Base-by-base conservation (phyloP, 768 basidiomycete genomes). In the Dendrothele bispora region DNA sequence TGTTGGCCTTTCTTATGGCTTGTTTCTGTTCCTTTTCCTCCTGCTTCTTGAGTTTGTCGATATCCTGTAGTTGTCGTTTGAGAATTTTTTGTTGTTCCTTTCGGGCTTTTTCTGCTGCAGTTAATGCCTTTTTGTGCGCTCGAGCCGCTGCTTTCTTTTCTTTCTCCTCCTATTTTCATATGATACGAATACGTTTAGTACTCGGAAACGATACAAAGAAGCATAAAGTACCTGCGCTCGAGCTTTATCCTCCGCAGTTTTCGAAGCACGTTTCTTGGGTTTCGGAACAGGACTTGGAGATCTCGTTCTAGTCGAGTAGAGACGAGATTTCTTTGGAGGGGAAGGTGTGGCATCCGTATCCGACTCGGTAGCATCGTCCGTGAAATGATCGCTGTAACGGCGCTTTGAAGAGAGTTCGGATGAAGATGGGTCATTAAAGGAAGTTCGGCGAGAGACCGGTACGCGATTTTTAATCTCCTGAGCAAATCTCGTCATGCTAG, bases 251-350 rank as follows among this genome's bases (percentile, higher is more conserved):
- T 43, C 42, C 12, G 15, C 29, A 32, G 29, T 24, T 17, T 32
- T 43, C 21, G 29, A 6, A 24, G 7, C 25, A 7, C 29, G 26
- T 43, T n/a, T 32, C 24, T 17, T 43, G 14, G 26, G 24, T 27
- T 12, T 28, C 25, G 18, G 21, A 11, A 21, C 40, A 24, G 4
- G 14, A 20, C 7, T 12, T n/a, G 28, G 26, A 28, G n/a, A n/a
- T n/a, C n/a, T n/a, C n/a, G n/a, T n/a, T n/a, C n/a, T n/a, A n/a
- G n/a, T n/a, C n/a, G 5, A 15, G 15, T 43, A 17, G 1, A 32
- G 20, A 20, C 11, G 42, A n/a, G 42, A n/a, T 43, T 43, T 43
- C 42, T 43, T 43, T 2, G 29, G 42, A 29, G 29, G 18, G 14
- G 18, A 43, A 18, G 42, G 18, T 10, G 29, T 17, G 21, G 21